These are phyloP conservation scores for Mortierella sp. DNA, from an alignment of 371 early-diverging fungal species.

Conservation along the genomic window DNA sequence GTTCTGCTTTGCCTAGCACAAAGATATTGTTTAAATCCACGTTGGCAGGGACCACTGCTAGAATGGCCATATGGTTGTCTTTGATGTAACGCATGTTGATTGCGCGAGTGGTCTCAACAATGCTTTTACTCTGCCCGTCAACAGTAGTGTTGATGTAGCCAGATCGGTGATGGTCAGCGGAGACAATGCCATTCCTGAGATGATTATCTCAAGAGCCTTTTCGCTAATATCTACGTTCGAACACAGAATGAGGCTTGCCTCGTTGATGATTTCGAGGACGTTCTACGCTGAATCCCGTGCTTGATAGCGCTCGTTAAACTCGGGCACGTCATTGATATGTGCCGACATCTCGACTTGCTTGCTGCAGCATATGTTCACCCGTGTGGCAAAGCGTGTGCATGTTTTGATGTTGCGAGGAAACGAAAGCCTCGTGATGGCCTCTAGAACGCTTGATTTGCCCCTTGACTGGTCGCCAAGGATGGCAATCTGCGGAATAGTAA, in stretches of 20 bases:
- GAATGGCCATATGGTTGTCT: constrained; percentile 73
- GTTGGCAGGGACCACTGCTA: constrained; percentile 91
- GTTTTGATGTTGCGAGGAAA: constrained; percentile 47
- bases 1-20: constrained; percentile 40
- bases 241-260: constrained; percentile 34
- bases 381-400: constrained; percentile 49
- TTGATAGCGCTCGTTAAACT: constrained; percentile 21
- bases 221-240: constrained; percentile 31
- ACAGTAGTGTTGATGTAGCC: constrained; percentile 48
- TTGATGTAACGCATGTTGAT: constrained; percentile 45
- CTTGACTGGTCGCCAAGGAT: constrained; percentile 51
- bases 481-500: constrained; percentile 49
- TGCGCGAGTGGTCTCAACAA: constrained; percentile 31
- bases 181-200: constrained; percentile 39
- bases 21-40: constrained; percentile 86
- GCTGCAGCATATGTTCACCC: constrained; percentile 33
- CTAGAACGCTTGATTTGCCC: constrained; percentile 53
- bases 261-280: constrained; percentile 18
- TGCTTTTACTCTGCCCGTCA: constrained; percentile 41
- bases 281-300: neutral
- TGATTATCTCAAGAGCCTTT: constrained; percentile 46
- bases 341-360: constrained; percentile 24
- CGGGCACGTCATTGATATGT: constrained; percentile 28
- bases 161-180: constrained; percentile 45
- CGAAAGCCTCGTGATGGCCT: constrained; percentile 44